These are phyloP conservation scores for Zymoseptoria passerinii DNA, from an alignment of 2,329 filamentous ascomycete genomes.

Conservation along the genomic window DNA sequence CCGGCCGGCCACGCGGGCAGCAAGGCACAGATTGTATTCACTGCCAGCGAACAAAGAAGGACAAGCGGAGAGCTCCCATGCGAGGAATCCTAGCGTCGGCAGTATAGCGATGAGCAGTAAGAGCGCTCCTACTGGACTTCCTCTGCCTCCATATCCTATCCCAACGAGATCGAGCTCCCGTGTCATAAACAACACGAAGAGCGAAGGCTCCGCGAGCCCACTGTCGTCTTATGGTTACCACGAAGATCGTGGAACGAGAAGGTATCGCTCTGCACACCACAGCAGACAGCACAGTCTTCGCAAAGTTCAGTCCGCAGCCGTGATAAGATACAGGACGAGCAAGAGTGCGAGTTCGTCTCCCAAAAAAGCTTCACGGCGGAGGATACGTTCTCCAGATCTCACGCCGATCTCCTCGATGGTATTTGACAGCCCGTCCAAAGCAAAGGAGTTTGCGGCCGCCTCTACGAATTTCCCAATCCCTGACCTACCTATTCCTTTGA, in stretches of 20 bases:
- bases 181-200: conserved; percentile 57
- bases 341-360: conserved; percentile 43
- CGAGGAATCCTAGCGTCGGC: conserved; percentile 57
- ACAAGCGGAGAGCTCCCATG: conserved; percentile 32
- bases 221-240: conserved; percentile 43
- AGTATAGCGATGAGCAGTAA: conserved; percentile 38
- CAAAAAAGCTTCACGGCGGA: conserved; percentile 29
- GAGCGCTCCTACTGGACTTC: conserved; percentile 24
- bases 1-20: conserved; percentile 14
- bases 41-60: conserved; percentile 7
- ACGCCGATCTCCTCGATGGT: conserved; percentile 31
- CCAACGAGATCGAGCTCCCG: conserved; percentile 82
- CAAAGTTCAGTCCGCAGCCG: conserved; percentile 76
- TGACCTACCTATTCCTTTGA: conserved; percentile 24
- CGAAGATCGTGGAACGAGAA: conserved; percentile 21
- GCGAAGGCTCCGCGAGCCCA: conserved; percentile 72
- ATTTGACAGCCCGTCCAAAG: conserved; percentile 24
- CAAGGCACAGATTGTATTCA: conserved; percentile 17
- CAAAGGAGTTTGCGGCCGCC: not conserved
- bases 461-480: conserved; percentile 28
- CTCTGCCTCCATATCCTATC: conserved; percentile 76
- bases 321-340: conserved; percentile 50
- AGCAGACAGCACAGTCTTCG: conserved; percentile 47
- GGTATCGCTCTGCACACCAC: conserved; percentile 10
- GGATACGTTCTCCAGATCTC: conserved; percentile 26